A percentile compares a stretch with the other conserved stretches of the same genome.
Conservation (phyloP, 495 filamentous ascomycete species). For the Cetradonia linearis region DNA sequence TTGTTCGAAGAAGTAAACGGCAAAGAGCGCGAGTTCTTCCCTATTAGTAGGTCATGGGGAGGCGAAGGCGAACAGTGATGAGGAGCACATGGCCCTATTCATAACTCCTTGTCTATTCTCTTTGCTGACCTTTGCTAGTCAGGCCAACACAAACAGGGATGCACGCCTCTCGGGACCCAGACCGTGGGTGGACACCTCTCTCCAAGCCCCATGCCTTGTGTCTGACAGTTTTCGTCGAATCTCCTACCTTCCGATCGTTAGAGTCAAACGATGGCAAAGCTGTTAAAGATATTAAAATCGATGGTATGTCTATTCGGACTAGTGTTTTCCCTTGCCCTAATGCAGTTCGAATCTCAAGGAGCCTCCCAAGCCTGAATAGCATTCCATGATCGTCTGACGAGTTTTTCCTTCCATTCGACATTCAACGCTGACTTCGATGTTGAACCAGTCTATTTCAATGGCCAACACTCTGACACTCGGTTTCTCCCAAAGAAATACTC, state of each 20-base stretch:
- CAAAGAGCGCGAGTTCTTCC: neutral
- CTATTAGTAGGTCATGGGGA: neutral
- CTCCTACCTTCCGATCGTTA: slow-evolving; percentile 22
- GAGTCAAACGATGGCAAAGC: neutral
- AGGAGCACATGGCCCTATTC: neutral
- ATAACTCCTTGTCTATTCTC: neutral
- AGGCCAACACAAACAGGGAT: neutral
- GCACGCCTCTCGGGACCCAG: neutral
- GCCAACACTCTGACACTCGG: slow-evolving; percentile 28
- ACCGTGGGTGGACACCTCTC: neutral
- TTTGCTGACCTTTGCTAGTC: neutral
- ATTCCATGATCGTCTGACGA: neutral
- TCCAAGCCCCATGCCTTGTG: slow-evolving; percentile 10
- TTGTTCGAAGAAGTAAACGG: neutral
- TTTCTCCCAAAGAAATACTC: slow-evolving; percentile 21
- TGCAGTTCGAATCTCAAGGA: neutral
- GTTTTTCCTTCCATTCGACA: neutral
- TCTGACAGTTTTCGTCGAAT: slow-evolving; percentile 26
- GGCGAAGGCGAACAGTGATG: neutral
- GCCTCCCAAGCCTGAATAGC: neutral
- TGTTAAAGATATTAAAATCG: slow-evolving; percentile 31
- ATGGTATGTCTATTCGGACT: slow-evolving; percentile 9
- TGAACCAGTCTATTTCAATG: slow-evolving; percentile 34
- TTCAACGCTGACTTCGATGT: neutral
- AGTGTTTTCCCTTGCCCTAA: neutral